Conservation (phyloP, 1,284 basidiomycete genomes). For the Ganoderma sp. region DNA sequence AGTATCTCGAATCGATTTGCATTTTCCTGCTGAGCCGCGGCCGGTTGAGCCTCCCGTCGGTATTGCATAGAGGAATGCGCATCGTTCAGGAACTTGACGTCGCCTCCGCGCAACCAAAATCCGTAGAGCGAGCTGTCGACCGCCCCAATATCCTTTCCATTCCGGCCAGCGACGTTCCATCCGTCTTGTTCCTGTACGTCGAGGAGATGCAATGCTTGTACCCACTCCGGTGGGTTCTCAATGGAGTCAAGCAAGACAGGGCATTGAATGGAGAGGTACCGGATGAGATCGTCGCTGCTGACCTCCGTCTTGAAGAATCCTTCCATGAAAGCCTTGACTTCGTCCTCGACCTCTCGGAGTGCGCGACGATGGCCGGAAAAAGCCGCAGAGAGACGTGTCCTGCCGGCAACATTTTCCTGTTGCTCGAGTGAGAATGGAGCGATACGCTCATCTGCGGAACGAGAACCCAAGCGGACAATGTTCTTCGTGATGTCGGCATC, state of each 20-base stretch:
- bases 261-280: slow-evolving; percentile 47
- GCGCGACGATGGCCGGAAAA: slow-evolving; percentile 44
- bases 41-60: slow-evolving; percentile 5
- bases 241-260: slow-evolving; percentile 52
- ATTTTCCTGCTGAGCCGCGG: neutral
- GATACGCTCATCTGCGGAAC: slow-evolving; percentile 64
- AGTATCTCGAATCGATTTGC: slow-evolving; percentile 31
- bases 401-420: slow-evolving; percentile 52
- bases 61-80: slow-evolving; percentile 27
- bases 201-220: slow-evolving; percentile 31
- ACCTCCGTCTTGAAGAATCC: slow-evolving; percentile 46
- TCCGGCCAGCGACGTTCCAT: slow-evolving; percentile 33
- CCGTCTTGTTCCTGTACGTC: slow-evolving; percentile 29
- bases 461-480: slow-evolving; percentile 68
- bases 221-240: slow-evolving; percentile 49
- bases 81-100: slow-evolving; percentile 31
- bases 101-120: slow-evolving; percentile 30
- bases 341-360: slow-evolving; percentile 52
- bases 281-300: slow-evolving; percentile 47
- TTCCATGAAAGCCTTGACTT: slow-evolving; percentile 53
- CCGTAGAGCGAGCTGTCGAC: slow-evolving; percentile 26
- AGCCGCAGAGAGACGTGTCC: slow-evolving; percentile 48
- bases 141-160: slow-evolving; percentile 18
- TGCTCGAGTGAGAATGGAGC: slow-evolving; percentile 61
- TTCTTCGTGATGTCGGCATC: slow-evolving; percentile 65